Base-by-base conservation (phyloP, 345 rosid species). In the Eucalyptus shirleyi region DNA sequence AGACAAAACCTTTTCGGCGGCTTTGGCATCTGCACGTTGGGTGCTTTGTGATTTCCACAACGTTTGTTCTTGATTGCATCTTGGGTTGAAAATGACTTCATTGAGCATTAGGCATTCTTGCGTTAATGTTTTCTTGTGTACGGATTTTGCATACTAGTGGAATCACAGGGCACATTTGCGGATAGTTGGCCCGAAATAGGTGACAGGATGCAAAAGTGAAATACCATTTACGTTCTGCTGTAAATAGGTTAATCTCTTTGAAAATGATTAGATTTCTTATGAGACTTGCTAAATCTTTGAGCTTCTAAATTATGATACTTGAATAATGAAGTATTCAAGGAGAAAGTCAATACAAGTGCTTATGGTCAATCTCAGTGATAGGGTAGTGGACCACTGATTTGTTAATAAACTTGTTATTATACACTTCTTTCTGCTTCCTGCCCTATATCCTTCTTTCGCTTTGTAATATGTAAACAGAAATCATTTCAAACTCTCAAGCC, bases 401-500 rank as follows among this genome's bases (percentile, higher is more conserved):
- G 47, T 72, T 34, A 11, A 24, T 51, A 18, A 40, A 47, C 50
- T 53, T 42, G 51, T 82, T 67, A 37, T 86, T 32, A 30, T 44
- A 4, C 56, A 53, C 77, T 26, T 65, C 37, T 81, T 37, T 82
- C 24, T 26, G 14, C 50, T 65, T 67, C 37, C n/a, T 44, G 7
- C 69, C 67, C 51, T 86, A 24, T n/a, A 42, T 30, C 37, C 37
- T 34, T n/a, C n/a, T 62, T 86, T 51, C 30, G 85, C 47, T 51
- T 53, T 88, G 89, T 82, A 34, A 50, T 86, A 50, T 56, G 87
- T 49, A 32, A 85, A 60, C 96, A 95, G 97, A 94, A 94, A 91
- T 95, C 97, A 18, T 93, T 94, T 91, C 88, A 86, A 44, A 90
- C 51, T 85, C 53, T 95, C 94, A 93, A 93, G 88, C 96, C 96